Base-by-base conservation (phyloP, 306 rosid species). In the Styphnolobium japonicum region DNA sequence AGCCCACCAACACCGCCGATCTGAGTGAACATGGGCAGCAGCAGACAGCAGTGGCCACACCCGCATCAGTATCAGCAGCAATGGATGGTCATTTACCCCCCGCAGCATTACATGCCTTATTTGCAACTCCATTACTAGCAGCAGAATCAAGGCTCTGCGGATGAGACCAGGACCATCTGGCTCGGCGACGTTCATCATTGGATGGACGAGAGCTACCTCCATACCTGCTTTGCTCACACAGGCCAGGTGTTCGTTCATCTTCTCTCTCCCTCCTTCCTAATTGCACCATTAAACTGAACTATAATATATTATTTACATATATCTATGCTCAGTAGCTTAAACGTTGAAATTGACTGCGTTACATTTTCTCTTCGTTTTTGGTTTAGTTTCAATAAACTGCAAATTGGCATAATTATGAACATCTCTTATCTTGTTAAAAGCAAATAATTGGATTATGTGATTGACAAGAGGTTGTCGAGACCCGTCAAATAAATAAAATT, bases 141-240 rank as follows among this genome's bases (percentile, higher is more conserved):
- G 51, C 84, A 66, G 69, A 83, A 77, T 66, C 56, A 43, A 23
- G 83, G 46, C 9, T 87, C 92, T 23, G 18, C 87, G 10, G 98
- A 93, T 19, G 98, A 93, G 97, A 85, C 86, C 92, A 88, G 87
- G 87, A 93, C 98, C 77, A 73, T 93, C 86, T 93, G 98, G 98
- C 90, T 90, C 18, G 98, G 98, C 10, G 98, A 93, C 85, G 94
- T 93, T 46, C 91, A 89, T 62, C 94, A 91, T 75, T 91, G 98
- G 98, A 93, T 93, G 97, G 98, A 91, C 46, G 98, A 93, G 89
- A 37, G 80, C 37, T 93, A 91, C 76, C 92, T 93, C 53, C 92
- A 88, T 56, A 76, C 51, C 71, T 93, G 98, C 81, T 93, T 93
- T 48, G 93, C 91, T 75, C 88, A 91, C 67, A 91, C 97, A 7